Percentiles rank a stretch among this genome's conserved stretches.
These are phyloP conservation scores for Phoma herbarum DNA, from an alignment of 2,329 filamentous ascomycete species.

Conservation along the genomic window DNA sequence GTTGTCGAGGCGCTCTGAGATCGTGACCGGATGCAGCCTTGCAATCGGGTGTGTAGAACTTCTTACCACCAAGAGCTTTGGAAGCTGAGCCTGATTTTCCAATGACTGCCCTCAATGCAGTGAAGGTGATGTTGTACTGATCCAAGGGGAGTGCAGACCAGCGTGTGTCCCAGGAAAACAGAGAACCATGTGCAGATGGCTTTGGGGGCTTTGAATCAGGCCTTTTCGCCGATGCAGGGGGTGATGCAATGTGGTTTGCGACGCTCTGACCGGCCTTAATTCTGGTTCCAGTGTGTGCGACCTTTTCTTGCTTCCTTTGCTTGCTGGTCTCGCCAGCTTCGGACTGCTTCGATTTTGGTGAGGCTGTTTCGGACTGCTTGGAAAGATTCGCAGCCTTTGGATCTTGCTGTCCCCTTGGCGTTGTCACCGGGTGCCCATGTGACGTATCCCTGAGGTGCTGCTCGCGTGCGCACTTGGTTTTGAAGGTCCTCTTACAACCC, in stretches of 20 bases:
- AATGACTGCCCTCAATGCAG: background rate
- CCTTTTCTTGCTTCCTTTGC: background rate
- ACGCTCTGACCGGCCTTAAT: background rate
- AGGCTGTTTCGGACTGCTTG: background rate
- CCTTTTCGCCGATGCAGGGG: background rate
- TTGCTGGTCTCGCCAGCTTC: background rate
- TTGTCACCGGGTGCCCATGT: background rate
- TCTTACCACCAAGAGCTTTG: background rate
- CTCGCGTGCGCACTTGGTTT: background rate
- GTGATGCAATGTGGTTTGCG: background rate
- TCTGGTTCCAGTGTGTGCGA: background rate
- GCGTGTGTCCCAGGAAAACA: conserved; percentile 1
- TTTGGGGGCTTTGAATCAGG: background rate
- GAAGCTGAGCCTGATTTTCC: background rate
- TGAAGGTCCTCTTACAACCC: background rate
- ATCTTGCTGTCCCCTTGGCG: background rate
- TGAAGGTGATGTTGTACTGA: background rate
- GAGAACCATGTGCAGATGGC: background rate
- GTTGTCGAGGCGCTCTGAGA: background rate
- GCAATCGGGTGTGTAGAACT: background rate
- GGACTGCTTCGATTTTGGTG: background rate
- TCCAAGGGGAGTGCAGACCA: conserved; percentile 1
- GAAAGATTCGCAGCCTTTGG: background rate
- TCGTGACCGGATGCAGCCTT: background rate
- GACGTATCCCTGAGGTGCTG: background rate